phyloP scores from a whole-genome alignment of 2,329 filamentous ascomycete species.

The Sarocladiaceae sp. region DNA sequence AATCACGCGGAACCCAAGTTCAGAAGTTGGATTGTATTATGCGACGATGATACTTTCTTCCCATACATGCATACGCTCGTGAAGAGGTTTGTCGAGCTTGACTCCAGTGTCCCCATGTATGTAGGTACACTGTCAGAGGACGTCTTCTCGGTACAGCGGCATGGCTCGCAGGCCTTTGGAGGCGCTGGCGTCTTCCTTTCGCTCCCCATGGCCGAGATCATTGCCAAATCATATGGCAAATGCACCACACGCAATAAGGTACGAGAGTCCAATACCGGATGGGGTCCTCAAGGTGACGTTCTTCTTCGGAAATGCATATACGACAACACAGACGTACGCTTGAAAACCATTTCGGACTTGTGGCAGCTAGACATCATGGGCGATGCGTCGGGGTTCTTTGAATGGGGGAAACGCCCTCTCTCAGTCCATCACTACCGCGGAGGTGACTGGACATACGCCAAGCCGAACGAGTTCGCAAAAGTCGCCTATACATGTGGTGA shows the following conservation, averaged over 20 bases:
- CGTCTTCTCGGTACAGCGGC: conserved; percentile 50
- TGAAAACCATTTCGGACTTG: conserved; percentile 50
- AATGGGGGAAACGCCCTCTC: conserved; percentile 52
- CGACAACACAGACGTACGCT: conserved; percentile 51
- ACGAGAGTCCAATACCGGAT: conserved; percentile 48
- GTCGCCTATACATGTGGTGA: conserved; percentile 54
- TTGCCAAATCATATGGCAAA: conserved; percentile 36
- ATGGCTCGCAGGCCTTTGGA: conserved; percentile 58
- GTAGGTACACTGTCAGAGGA: conserved; percentile 58
- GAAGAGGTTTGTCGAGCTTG: conserved; percentile 43
- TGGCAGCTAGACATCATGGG: conserved; percentile 56
- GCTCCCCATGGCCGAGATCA: conserved; percentile 38
- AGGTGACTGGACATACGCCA: conserved; percentile 48
- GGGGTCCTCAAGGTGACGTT: conserved; percentile 56
- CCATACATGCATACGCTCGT: conserved; percentile 49
- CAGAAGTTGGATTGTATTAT: conserved; percentile 55
- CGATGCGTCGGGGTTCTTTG: conserved; percentile 58
- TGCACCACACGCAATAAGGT: conserved; percentile 46
- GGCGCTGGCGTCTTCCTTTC: conserved; percentile 59
- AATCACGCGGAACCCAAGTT: conserved; percentile 39
- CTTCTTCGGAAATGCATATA: conserved; percentile 59
- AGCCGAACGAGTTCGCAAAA: conserved; percentile 50
- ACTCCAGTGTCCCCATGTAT: conserved; percentile 48
- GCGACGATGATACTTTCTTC: conserved; percentile 62
- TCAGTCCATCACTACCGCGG: conserved; percentile 61